Conservation (phyloP, 2,329 filamentous ascomycete genomes). For the Periconia sp. region DNA sequence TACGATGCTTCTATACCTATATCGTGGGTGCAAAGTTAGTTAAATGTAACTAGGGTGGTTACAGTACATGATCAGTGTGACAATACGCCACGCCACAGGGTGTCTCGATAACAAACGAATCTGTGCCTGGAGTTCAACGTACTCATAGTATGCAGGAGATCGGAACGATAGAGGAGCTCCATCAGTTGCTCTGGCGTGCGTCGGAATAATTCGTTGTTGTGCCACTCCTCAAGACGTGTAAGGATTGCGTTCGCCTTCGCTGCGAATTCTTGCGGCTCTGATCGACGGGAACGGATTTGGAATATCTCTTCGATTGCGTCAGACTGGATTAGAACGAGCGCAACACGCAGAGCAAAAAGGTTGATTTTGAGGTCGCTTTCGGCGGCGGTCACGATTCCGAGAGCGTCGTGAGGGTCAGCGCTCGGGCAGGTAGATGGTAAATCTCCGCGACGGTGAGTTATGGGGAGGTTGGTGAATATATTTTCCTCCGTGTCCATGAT, state of each 20-base stretch:
- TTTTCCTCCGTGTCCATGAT: conserved; percentile 17
- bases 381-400: conserved; percentile 20
- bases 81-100: too few relatives aligned
- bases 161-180: conserved; percentile 27
- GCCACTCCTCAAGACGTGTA: conserved; percentile 13
- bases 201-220: conserved; percentile 24
- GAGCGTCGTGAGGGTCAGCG: conserved; percentile 13
- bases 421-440: conserved; percentile 12
- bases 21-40: too few relatives aligned
- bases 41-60: too few relatives aligned
- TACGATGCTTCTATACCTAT: conserved; percentile 24
- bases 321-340: conserved; percentile 23
- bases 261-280: conserved; percentile 5
- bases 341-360: conserved; percentile 19
- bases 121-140: too few relatives aligned
- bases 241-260: conserved; percentile 9
- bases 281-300: conserved; percentile 8
- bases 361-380: conserved; percentile 25
- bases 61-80: too few relatives aligned
- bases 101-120: too few relatives aligned
- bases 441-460: conserved; percentile 22
- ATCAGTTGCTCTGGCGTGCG: conserved; percentile 17
- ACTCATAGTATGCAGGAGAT: conserved; percentile 23
- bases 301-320: conserved; percentile 26
- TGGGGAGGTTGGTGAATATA: conserved; percentile 18